These are phyloP conservation scores for Fusarium nurragi DNA, from an alignment of 2,329 filamentous ascomycete species.

Conservation along the genomic window DNA sequence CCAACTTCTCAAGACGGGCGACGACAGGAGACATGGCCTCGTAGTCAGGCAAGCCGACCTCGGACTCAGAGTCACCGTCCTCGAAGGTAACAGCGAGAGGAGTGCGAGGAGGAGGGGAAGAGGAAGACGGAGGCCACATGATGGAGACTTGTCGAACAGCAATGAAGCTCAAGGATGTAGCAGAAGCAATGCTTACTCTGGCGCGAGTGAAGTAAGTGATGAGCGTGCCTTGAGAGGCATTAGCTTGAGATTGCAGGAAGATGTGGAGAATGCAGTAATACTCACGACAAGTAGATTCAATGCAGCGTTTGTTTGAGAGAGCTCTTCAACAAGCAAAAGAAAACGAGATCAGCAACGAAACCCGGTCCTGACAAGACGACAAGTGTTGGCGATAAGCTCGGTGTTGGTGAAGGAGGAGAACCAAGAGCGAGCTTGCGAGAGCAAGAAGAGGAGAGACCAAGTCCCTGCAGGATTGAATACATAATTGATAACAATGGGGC, in stretches of 20 bases:
- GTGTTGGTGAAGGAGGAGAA: not conserved
- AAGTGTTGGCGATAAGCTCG: not conserved
- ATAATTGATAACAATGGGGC: not conserved
- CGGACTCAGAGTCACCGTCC: not conserved
- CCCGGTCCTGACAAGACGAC: not conserved
- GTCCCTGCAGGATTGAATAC: not conserved
- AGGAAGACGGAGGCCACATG: constrained; percentile 9
- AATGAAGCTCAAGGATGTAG: not conserved
- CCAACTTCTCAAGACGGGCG: constrained; percentile 8
- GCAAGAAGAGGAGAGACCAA: not conserved
- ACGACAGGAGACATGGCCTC: constrained; percentile 15
- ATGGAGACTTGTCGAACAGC: not conserved
- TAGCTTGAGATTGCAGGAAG: not conserved
- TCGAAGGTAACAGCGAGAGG: constrained; percentile 7
- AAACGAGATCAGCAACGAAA: not conserved
- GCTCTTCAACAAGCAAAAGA: not conserved
- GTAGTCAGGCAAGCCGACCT: not conserved
- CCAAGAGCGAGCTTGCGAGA: not conserved
- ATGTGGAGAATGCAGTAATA: not conserved
- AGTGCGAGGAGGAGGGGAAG: constrained; percentile 2
- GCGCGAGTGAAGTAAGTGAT: not conserved
- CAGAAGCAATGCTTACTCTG: not conserved
- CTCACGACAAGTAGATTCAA: constrained; percentile 11
- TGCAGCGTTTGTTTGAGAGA: not conserved
- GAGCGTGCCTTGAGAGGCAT: not conserved